Conservation (phyloP, 2,329 filamentous ascomycete species). For the Clonostachys chloroleuca region DNA sequence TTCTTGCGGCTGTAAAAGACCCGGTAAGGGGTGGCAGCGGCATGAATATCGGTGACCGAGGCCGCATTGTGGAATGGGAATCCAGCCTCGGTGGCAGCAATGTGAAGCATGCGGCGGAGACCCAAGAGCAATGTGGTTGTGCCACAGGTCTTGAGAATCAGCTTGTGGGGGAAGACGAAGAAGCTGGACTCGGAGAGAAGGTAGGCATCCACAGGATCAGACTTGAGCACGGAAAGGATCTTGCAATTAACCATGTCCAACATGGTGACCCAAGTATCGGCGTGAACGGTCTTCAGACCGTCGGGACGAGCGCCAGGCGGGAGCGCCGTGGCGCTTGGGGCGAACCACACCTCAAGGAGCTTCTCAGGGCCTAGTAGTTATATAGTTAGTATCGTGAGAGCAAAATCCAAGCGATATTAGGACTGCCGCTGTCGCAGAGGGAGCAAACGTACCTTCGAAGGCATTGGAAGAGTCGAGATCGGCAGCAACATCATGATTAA, state of each 20-base stretch:
- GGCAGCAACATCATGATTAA: constrained; percentile 91
- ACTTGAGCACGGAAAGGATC: constrained; percentile 89
- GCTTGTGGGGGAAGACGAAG: constrained; percentile 99
- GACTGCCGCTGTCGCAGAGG: background rate
- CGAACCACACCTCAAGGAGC: constrained; percentile 97
- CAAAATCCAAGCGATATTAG: background rate
- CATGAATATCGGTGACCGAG: constrained; percentile 60
- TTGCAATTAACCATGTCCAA: constrained; percentile 98
- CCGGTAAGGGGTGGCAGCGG: constrained; percentile 83
- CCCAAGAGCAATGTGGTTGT: constrained; percentile 92
- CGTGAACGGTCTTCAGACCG: constrained; percentile 81
- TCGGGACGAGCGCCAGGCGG: constrained; percentile 65
- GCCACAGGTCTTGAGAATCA: constrained; percentile 97
- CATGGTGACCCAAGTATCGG: constrained; percentile 92
- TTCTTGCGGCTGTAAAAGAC: constrained; percentile 99
- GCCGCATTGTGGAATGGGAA: constrained; percentile 76
- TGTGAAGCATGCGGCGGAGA: constrained; percentile 85
- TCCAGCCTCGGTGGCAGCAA: constrained; percentile 82
- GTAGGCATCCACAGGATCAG: constrained; percentile 93
- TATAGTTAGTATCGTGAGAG: constrained; percentile 27
- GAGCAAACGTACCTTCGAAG: constrained; percentile 68
- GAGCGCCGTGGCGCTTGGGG: constrained; percentile 69
- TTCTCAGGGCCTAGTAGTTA: constrained; percentile 69
- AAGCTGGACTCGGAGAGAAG: constrained; percentile 98
- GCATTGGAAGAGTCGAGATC: constrained; percentile 94